Percentiles rank a stretch among this genome's conserved stretches.
phyloP scores from a whole-genome alignment of 2,329 filamentous ascomycete species.

The Claviceps capensis region DNA sequence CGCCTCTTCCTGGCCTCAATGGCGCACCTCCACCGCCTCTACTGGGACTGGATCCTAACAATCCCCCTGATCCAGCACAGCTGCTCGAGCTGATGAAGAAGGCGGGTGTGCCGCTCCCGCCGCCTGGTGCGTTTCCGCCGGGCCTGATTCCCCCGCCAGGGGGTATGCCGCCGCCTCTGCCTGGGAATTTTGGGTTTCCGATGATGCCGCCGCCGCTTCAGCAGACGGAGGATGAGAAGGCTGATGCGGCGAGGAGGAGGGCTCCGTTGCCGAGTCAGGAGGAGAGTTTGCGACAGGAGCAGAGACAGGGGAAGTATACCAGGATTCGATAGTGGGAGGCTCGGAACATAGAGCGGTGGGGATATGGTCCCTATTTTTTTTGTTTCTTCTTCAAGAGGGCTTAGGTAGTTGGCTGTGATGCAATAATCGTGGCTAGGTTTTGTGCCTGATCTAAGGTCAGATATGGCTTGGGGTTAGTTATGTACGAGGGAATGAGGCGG shows the following conservation, averaged over 20 bases:
- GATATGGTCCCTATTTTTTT: neutral
- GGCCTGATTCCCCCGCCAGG: conserved; percentile 30
- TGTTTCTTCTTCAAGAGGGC: neutral
- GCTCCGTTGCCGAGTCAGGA: conserved; percentile 72
- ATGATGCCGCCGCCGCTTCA: conserved; percentile 27
- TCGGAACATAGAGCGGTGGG: neutral
- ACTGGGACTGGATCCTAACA: conserved; percentile 42
- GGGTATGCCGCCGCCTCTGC: conserved; percentile 18
- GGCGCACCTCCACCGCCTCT: conserved; percentile 36
- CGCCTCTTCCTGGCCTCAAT: conserved; percentile 35
- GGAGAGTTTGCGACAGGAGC: conserved; percentile 67
- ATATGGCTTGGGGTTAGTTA: no score
- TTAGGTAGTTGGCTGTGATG: no score
- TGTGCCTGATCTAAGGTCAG: no score
- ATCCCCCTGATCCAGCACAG: conserved; percentile 46
- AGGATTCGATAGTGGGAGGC: conserved; percentile 12
- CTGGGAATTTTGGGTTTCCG: conserved; percentile 20
- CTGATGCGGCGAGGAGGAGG: conserved; percentile 30
- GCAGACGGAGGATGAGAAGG: conserved; percentile 18
- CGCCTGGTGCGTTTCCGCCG: conserved; percentile 31
- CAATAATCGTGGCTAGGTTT: no score
- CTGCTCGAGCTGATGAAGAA: conserved; percentile 53
- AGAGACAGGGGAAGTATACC: conserved; percentile 51
- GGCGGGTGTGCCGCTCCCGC: conserved; percentile 47
- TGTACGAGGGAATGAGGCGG: no score